Conservation (phyloP, 306 rosid genomes). For the Ormosia emarginata region DNA sequence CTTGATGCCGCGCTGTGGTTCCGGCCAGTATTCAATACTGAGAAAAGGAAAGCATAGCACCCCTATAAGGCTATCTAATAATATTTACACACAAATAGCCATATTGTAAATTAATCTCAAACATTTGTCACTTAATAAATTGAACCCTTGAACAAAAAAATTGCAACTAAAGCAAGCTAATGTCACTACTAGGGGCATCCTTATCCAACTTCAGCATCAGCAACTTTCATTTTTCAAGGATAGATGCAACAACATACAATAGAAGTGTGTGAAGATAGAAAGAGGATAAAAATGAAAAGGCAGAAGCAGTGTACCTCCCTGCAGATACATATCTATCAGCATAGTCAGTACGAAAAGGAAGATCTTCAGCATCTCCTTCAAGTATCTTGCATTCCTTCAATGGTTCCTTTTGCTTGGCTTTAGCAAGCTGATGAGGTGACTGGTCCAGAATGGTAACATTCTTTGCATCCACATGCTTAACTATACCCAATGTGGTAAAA, state of each 20-base stretch:
- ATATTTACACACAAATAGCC: background rate
- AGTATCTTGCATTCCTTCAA: conserved; percentile 78
- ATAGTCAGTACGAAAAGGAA: conserved; percentile 82
- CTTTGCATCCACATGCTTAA: conserved; percentile 85
- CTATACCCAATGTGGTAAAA: conserved; percentile 84
- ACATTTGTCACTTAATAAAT: background rate
- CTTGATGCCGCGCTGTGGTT: no score
- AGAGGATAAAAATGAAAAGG: no score
- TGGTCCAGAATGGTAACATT: conserved; percentile 89
- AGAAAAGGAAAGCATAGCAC: conserved; percentile 24
- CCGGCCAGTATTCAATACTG: conserved; percentile 93
- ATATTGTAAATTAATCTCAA: conserved; percentile 2
- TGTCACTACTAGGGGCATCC: background rate
- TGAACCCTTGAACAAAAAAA: conserved; percentile 9
- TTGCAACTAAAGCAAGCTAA: background rate
- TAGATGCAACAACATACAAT: background rate
- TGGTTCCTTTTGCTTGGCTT: conserved; percentile 83
- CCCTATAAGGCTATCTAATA: background rate
- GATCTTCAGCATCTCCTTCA: conserved; percentile 89
- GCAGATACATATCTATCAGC: conserved; percentile 92
- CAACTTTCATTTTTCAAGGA: background rate
- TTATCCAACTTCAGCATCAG: background rate
- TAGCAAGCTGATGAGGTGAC: conserved; percentile 93
- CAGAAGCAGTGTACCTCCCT: conserved; percentile 51
- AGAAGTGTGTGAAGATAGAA: background rate